phyloP scores from a whole-genome alignment of 2,329 filamentous ascomycete species.

The Simplicillium sp. region DNA sequence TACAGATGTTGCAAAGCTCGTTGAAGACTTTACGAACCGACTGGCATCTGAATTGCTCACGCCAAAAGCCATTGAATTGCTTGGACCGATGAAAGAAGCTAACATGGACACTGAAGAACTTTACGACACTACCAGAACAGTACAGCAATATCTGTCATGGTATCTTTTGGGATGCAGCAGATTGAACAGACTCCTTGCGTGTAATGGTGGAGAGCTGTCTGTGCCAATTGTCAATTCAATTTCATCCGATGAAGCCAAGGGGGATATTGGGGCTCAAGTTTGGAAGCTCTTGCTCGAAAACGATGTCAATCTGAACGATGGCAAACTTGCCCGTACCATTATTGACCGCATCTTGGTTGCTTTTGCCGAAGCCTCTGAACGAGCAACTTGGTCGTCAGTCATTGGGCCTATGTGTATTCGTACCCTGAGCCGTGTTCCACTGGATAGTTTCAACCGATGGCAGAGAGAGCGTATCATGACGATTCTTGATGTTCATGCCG shows the following conservation, averaged over 20 bases:
- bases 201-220: conserved; percentile 14
- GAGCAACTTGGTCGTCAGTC: conserved; percentile 21
- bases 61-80: conserved; percentile 13
- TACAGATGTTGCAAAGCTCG: conserved; percentile 18
- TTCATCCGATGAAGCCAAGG: conserved; percentile 9
- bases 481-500: conserved; percentile 17
- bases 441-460: conserved; percentile 28
- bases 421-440: conserved; percentile 22
- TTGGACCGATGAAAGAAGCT: conserved; percentile 11
- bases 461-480: conserved; percentile 34
- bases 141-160: conserved; percentile 24
- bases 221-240: conserved; percentile 15
- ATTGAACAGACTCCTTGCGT: conserved; percentile 17
- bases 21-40: conserved; percentile 22
- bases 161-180: conserved; percentile 22
- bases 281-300: conserved; percentile 24
- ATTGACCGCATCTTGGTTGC: conserved; percentile 20
- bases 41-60: conserved; percentile 11
- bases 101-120: not conserved
- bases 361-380: conserved; percentile 17
- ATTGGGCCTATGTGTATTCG: conserved; percentile 19
- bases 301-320: conserved; percentile 26
- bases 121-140: not conserved
- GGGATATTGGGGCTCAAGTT: conserved; percentile 10
- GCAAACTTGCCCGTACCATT: conserved; percentile 19